A percentile compares a stretch with the other conserved stretches of the same genome.
Conservation (phyloP, 192 early-diverging fungal genomes). For the Polychytrium aggregatum region DNA sequence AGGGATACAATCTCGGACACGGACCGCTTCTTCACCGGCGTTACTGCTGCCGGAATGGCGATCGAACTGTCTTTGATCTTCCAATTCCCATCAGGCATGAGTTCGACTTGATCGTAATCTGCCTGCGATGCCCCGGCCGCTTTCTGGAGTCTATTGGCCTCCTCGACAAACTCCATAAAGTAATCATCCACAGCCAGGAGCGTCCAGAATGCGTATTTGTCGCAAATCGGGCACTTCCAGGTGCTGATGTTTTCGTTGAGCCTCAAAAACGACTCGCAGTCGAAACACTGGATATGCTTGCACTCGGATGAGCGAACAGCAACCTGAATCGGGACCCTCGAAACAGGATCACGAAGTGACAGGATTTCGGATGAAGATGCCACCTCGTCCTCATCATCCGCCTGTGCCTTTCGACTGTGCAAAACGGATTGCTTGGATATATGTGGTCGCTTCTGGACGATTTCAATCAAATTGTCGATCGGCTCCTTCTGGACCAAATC, state of each 20-base stretch:
- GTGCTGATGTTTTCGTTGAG: constrained; percentile 56
- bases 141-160: background rate
- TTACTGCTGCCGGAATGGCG: background rate
- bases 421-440: constrained; percentile 3
- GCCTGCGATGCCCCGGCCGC: background rate
- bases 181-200: constrained; percentile 6
- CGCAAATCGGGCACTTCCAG: constrained; percentile 71
- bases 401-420: background rate
- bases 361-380: constrained; percentile 3
- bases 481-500: background rate
- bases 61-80: background rate
- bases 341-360: constrained; percentile 3
- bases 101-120: constrained; percentile 2
- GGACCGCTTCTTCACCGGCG: no score
- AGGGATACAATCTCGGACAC: no score
- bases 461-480: background rate
- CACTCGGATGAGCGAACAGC: constrained; percentile 54
- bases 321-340: constrained; percentile 37
- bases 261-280: constrained; percentile 55
- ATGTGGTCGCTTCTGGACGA: background rate
- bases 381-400: constrained; percentile 5
- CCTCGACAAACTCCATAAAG: background rate
- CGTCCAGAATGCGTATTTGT: constrained; percentile 23
- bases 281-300: constrained; percentile 78
- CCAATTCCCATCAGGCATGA: constrained; percentile 2